Percentiles rank a stretch among this genome's conserved stretches.
Evolutionary conservation across 169 alveolate species (phyloP).

Genomic region (Eimeria brunetti): DNA sequence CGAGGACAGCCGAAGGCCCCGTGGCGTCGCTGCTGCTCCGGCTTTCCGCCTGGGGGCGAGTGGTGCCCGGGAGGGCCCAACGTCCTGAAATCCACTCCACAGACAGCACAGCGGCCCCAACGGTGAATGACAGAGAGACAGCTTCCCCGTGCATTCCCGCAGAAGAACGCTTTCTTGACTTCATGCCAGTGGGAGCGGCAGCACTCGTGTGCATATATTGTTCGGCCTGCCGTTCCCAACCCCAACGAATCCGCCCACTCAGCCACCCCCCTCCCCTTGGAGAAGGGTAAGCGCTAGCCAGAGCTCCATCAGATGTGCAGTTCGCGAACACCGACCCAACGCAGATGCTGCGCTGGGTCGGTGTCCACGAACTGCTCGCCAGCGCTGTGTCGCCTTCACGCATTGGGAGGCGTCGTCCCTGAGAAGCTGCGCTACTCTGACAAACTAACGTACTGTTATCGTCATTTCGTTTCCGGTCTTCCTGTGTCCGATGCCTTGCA

Average conservation of each 20-base stretch:
- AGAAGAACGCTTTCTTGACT: constrained; percentile 8
- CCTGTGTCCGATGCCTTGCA: neutral
- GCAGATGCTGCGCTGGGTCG: neutral
- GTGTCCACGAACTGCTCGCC: constrained; percentile 1
- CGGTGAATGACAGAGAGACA: neutral
- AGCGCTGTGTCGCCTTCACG: neutral
- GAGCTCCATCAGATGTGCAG: neutral
- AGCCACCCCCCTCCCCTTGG: constrained; percentile 36
- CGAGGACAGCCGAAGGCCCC: constrained; percentile 23
- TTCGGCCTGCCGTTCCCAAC: constrained; percentile 57
- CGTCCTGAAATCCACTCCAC: constrained; percentile 1
- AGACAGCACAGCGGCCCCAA: neutral
- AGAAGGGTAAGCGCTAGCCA: constrained; percentile 6
- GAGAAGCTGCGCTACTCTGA: neutral
- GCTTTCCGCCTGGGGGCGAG: constrained; percentile 38
- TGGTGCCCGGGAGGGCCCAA: neutral
- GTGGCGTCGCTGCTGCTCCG: constrained; percentile 71
- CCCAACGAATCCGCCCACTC: constrained; percentile 39
- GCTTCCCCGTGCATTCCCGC: neutral
- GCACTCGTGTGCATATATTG: neutral
- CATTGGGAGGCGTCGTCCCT: neutral
- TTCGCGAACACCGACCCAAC: too few species aligned
- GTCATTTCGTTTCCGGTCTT: neutral
- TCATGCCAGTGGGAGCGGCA: constrained; percentile 24
- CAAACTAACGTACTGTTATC: neutral